Evolutionary conservation across 768 basidiomycete genomes (phyloP).

Genomic region (Erythrobasidium yunnanense): DNA sequence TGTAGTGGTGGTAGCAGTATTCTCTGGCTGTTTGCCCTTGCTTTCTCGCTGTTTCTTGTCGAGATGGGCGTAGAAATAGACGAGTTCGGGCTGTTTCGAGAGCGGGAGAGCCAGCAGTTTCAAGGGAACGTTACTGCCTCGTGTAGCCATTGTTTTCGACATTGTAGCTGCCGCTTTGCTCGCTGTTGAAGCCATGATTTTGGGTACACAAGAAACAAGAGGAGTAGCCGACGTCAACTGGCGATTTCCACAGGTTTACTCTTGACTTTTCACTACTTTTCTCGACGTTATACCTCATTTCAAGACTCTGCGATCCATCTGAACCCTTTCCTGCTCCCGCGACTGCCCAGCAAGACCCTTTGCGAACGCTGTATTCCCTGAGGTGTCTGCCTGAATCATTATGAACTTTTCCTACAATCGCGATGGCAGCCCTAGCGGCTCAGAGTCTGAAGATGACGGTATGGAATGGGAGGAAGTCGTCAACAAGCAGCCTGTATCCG

Average conservation of each 20-base stretch:
- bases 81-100: conserved; percentile 9
- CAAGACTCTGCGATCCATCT: no score
- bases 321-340: no score
- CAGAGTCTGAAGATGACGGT: conserved; percentile 2
- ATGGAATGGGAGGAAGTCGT: conserved; percentile 27
- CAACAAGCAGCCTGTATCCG: no score
- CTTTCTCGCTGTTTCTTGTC: background rate
- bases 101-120: conserved; percentile 15
- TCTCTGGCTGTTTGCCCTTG: conserved; percentile 16
- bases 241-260: no score
- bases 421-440: background rate
- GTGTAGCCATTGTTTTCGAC: no score
- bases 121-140: no score
- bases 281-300: no score
- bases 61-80: conserved; percentile 16
- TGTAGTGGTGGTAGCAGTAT: background rate
- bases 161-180: background rate
- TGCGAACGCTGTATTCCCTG: background rate
- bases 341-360: no score
- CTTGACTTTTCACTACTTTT: no score
- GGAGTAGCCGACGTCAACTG: no score
- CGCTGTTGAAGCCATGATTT: background rate
- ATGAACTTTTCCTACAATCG: background rate
- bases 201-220: no score
- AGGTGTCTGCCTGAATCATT: background rate